A percentile compares a stretch with the other conserved stretches of the same genome.
Evolutionary conservation across 2,329 filamentous ascomycete genomes (phyloP).

Genomic region (Alternaria sp.): DNA sequence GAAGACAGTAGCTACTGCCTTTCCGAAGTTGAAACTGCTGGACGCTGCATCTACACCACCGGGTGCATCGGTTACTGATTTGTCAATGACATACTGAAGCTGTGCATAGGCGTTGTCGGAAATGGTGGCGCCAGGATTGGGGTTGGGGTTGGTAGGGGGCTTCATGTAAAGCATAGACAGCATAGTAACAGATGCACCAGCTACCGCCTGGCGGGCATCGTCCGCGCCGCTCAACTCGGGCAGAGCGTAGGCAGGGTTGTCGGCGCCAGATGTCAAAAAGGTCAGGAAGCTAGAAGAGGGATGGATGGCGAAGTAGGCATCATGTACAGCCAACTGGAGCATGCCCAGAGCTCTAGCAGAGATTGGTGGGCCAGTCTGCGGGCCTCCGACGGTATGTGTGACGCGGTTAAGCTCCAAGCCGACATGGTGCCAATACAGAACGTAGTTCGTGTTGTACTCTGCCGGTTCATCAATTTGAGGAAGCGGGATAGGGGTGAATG

Average conservation of each 20-base stretch:
- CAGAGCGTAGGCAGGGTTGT: slow-evolving; percentile 16
- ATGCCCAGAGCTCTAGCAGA: slow-evolving; percentile 28
- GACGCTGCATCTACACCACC: slow-evolving; percentile 21
- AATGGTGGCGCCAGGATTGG: slow-evolving; percentile 9
- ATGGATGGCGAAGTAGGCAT: slow-evolving; percentile 37
- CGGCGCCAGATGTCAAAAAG: slow-evolving; percentile 19
- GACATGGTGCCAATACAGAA: slow-evolving; percentile 24
- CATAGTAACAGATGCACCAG: slow-evolving; percentile 32
- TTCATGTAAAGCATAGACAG: slow-evolving; percentile 24
- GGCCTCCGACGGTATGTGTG: slow-evolving; percentile 20
- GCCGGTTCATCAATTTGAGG: slow-evolving; percentile 19
- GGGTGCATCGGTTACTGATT: slow-evolving; percentile 10
- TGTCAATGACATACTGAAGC: slow-evolving; percentile 18
- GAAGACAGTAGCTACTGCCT: slow-evolving; percentile 27
- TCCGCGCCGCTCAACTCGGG: slow-evolving; percentile 19
- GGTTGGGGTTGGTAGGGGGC: slow-evolving; percentile 3
- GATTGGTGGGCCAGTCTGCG: slow-evolving; percentile 20
- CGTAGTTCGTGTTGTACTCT: slow-evolving; percentile 22
- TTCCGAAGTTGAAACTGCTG: slow-evolving; percentile 30
- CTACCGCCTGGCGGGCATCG: slow-evolving; percentile 31
- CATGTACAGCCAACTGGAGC: slow-evolving; percentile 35
- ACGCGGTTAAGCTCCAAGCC: slow-evolving; percentile 23
- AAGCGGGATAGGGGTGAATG: slow-evolving; percentile 13
- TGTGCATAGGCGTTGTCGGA: slow-evolving; percentile 20
- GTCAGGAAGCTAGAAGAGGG: slow-evolving; percentile 21